These are phyloP conservation scores for Trichoderma pleuroti DNA, from an alignment of 2,329 filamentous ascomycete species.

Conservation along the genomic window DNA sequence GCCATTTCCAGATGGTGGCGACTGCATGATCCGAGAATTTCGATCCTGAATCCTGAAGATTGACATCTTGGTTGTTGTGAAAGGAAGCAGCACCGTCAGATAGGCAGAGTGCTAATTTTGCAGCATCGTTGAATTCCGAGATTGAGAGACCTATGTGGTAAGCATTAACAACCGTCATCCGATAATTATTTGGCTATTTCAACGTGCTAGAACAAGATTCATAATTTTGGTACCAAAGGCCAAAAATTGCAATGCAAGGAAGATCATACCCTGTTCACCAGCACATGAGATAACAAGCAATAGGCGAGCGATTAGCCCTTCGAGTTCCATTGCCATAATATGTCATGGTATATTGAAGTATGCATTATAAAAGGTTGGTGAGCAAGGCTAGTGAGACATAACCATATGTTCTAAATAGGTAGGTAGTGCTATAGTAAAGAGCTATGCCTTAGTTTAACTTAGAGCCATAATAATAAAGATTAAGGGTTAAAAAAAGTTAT, in stretches of 20 bases:
- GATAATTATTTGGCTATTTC: neutral
- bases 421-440: neutral
- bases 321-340: conserved; percentile 38
- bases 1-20: conserved; percentile 37
- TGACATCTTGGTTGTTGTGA: neutral
- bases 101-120: conserved; percentile 27
- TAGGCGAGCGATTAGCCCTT: conserved; percentile 37
- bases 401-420: neutral
- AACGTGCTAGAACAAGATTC: neutral
- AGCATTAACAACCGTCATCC: neutral
- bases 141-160: conserved; percentile 29
- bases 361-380: conserved; percentile 27
- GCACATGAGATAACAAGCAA: conserved; percentile 38
- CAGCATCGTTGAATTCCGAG: conserved; percentile 32
- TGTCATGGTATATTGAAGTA: conserved; percentile 11
- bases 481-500: too few species aligned
- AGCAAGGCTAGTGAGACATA: neutral
- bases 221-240: neutral
- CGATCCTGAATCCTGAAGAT: conserved; percentile 10
- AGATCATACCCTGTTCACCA: conserved; percentile 35
- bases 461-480: too few species aligned
- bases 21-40: conserved; percentile 28
- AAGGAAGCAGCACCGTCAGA: conserved; percentile 14
- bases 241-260: neutral
- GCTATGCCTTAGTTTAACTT: too few species aligned